These are phyloP conservation scores for Beauveria rudraprayagi DNA, from an alignment of 2,329 filamentous ascomycete species.

Conservation along the genomic window DNA sequence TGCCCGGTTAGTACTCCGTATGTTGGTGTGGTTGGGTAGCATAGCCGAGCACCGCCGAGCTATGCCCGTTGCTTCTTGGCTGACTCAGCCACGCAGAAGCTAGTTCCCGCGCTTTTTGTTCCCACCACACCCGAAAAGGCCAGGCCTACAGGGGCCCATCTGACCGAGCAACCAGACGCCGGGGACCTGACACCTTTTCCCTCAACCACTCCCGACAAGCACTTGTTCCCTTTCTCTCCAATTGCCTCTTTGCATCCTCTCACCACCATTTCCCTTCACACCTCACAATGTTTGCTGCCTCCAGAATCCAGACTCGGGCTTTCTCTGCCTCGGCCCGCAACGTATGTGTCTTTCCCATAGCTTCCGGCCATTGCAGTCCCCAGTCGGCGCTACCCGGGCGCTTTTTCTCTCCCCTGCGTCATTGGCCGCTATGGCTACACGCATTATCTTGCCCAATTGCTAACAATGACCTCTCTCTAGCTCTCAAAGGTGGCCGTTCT, in stretches of 20 bases:
- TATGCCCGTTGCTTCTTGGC: neutral
- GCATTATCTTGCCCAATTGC: slow-evolving; percentile 12
- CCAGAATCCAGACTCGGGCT: slow-evolving; percentile 64
- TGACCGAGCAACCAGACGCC: slow-evolving; percentile 4
- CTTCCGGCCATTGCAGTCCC: neutral
- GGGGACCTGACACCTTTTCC: slow-evolving; percentile 5
- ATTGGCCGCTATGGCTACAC: neutral
- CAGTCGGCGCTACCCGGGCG: slow-evolving; percentile 9
- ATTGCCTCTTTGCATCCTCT: slow-evolving; percentile 15
- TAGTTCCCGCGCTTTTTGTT: slow-evolving; percentile 8
- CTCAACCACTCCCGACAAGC: slow-evolving; percentile 4
- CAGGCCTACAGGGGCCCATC: slow-evolving; percentile 2
- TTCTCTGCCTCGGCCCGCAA: slow-evolving; percentile 74
- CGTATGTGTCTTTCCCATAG: slow-evolving; percentile 41
- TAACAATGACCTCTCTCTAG: slow-evolving; percentile 38
- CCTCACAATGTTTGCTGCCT: slow-evolving; percentile 65
- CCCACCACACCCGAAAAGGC: neutral
- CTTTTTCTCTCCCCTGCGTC: neutral
- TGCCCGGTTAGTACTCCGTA: neutral
- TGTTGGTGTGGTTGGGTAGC: too few species aligned
- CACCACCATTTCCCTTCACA: slow-evolving; percentile 9
- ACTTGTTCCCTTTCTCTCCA: neutral
- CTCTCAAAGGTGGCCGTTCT: slow-evolving; percentile 96
- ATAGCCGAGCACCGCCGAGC: slow-evolving; percentile 10
- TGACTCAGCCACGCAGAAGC: neutral